Base-by-base conservation (phyloP, 2,329 filamentous ascomycete genomes). In the Pseudocercospora eumusae region DNA sequence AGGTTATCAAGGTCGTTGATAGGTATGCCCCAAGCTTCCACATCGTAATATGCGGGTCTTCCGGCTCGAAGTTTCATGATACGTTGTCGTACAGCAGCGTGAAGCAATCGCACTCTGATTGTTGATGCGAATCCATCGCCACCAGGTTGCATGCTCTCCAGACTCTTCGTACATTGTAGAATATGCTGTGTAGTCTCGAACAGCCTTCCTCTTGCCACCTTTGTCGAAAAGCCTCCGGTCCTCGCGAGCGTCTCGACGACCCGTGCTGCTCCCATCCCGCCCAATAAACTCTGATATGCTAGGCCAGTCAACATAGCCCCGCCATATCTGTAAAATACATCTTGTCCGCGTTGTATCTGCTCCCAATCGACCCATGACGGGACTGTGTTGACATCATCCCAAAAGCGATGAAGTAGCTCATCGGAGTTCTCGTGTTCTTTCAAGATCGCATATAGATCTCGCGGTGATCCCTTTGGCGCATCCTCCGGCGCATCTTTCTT, bases 291-390 rank as follows among this genome's bases (percentile, higher is more conserved):
- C 66, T 89, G 83, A 71, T 87, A 89, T 8, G 86, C 83, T 52
- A 88, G 81, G 49, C 76, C 86, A 7, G 86, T 88, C 20, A 92
- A 75, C 21, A 84, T 83, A 0, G 88, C 84, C 0, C 85, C 86
- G 18, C 85, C 88, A 74, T 92, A 93, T 36, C 90, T 84, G 74
- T 91, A 92, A 70, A 92, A 91, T 0, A 92, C 84, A 67, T 89
- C 84, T 72, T 93, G 90, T 0, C 90, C 90, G 69, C 90, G 81
- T 62, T 82, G 80, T 60, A 93, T 88, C 71, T 92, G 88, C 1
- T 83, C 83, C 89, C 89, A 93, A 72, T 92, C 86, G 2, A 93
- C 90, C 89, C 89, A 93, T 0, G 83, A 79, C 0, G 90, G 90
- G 3, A 91, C 76, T 0, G 82, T 86, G 61, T 86, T 88, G 60